A percentile compares a stretch with the other conserved stretches of the same genome.
These are phyloP conservation scores for Boletus rufocinnamomeus DNA, from an alignment of 768 basidiomycete species.

Conservation along the genomic window DNA sequence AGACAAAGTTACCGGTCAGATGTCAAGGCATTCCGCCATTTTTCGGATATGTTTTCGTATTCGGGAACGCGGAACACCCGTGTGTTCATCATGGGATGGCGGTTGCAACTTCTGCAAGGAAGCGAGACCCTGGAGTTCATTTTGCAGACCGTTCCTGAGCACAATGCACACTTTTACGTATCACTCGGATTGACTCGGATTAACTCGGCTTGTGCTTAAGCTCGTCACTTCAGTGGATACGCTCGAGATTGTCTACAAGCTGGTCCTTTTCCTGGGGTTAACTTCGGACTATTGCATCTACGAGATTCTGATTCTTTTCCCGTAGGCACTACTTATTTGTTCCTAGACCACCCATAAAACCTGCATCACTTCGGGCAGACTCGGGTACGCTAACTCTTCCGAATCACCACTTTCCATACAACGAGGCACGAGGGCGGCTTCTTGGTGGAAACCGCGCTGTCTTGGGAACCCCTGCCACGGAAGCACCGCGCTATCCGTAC, in stretches of 20 bases:
- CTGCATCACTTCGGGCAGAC: constrained; percentile 12
- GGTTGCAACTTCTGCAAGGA: constrained; percentile 4
- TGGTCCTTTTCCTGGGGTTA: not conserved
- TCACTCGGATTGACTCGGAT: constrained; percentile 15
- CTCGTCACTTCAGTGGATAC: not conserved
- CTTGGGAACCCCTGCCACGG: constrained; percentile 21
- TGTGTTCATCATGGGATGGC: constrained; percentile 2
- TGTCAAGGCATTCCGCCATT: not conserved
- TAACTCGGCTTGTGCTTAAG: constrained; percentile 8
- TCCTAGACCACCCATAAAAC: constrained; percentile 5
- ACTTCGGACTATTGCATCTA: not conserved
- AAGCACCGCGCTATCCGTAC: constrained; percentile 7
- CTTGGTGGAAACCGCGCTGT: constrained; percentile 14
- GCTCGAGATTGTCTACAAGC: not conserved
- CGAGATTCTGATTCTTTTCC: not conserved
- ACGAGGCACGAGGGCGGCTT: constrained; percentile 24
- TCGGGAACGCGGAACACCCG: constrained; percentile 5
- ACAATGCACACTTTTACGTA: constrained; percentile 14
- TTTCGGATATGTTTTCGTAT: constrained; percentile 8
- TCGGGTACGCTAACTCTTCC: constrained; percentile 18
- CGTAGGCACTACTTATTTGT: not conserved
- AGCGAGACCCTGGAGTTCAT: constrained; percentile 15
- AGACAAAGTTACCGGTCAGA: not conserved
- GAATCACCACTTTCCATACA: constrained; percentile 10
- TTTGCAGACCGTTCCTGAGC: constrained; percentile 11